Evolutionary conservation across 805 yeast species (phyloP).

Genomic region (Kazachstania taianensis): DNA sequence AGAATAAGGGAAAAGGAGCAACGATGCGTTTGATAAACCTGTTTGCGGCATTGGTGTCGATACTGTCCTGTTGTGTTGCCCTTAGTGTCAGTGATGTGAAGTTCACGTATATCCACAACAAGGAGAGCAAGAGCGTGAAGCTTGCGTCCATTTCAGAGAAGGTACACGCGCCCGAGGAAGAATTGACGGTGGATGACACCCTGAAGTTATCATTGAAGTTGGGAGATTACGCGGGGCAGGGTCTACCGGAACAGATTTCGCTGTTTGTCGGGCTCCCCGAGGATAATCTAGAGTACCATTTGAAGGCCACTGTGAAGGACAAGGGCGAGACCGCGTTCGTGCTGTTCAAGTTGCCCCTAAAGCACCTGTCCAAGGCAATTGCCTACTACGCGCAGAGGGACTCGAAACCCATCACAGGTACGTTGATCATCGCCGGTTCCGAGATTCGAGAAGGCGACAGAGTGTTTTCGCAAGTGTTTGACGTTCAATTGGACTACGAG

Average conservation of each 20-base stretch:
- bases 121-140: background rate
- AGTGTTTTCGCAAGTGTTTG: constrained; percentile 13
- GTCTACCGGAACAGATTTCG: constrained; percentile 17
- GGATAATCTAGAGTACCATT: constrained; percentile 15
- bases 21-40: background rate
- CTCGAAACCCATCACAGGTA: constrained; percentile 10
- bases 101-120: constrained; percentile 1
- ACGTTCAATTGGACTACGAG: constrained; percentile 8
- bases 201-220: constrained; percentile 17
- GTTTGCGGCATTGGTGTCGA: constrained; percentile 1
- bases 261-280: constrained; percentile 21
- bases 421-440: constrained; percentile 15
- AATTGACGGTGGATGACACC: no score
- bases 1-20: background rate
- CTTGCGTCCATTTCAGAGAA: constrained; percentile 8
- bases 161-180: constrained; percentile 4
- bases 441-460: constrained; percentile 8
- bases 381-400: constrained; percentile 14
- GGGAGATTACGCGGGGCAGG: constrained; percentile 1
- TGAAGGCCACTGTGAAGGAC: constrained; percentile 14
- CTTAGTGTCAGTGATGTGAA: constrained; percentile 6
- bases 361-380: constrained; percentile 16
- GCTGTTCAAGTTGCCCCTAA: constrained; percentile 6
- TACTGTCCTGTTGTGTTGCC: constrained; percentile 4
- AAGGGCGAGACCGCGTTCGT: constrained; percentile 10